Evolutionary conservation across 2,329 filamentous ascomycete species (phyloP).

Genomic region (Pseudogymnoascus sp.): DNA sequence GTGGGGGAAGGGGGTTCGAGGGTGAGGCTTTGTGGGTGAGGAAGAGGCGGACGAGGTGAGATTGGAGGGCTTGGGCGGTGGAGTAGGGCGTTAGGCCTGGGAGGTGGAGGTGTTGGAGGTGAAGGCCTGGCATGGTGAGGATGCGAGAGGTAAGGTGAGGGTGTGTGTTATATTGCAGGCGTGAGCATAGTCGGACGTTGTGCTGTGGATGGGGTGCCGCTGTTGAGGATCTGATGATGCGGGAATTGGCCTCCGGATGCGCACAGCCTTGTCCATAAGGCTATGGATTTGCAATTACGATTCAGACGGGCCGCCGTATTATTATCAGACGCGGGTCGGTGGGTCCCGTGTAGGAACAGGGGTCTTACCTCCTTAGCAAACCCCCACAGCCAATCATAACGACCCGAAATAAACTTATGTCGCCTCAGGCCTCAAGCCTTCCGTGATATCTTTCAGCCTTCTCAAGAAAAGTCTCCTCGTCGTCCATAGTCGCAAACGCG

Average conservation of each 20-base stretch:
- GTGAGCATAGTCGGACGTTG: not conserved
- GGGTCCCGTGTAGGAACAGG: not conserved
- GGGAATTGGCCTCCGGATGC: not conserved
- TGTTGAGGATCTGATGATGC: not conserved
- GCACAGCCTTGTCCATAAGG: not conserved
- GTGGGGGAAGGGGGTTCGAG: conserved; percentile 40
- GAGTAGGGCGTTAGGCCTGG: conserved; percentile 45
- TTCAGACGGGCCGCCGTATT: not conserved
- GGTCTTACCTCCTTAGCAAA: not conserved
- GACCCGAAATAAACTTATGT: not conserved
- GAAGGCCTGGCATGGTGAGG: not conserved
- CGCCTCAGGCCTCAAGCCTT: not conserved
- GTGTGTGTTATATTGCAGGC: not conserved
- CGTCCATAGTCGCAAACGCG: not conserved
- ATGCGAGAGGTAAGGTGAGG: not conserved
- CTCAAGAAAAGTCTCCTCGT: not conserved
- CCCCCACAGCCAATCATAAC: not conserved
- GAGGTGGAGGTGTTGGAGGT: conserved; percentile 53
- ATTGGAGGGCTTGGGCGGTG: conserved; percentile 47
- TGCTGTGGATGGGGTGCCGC: not conserved
- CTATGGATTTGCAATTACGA: not conserved
- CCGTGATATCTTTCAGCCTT: not conserved
- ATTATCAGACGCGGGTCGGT: not conserved
- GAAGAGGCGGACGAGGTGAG: conserved; percentile 45
- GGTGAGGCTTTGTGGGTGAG: conserved; percentile 47